Conservation (phyloP, 2,329 filamentous ascomycete genomes). For the Aspergillus texensis region DNA sequence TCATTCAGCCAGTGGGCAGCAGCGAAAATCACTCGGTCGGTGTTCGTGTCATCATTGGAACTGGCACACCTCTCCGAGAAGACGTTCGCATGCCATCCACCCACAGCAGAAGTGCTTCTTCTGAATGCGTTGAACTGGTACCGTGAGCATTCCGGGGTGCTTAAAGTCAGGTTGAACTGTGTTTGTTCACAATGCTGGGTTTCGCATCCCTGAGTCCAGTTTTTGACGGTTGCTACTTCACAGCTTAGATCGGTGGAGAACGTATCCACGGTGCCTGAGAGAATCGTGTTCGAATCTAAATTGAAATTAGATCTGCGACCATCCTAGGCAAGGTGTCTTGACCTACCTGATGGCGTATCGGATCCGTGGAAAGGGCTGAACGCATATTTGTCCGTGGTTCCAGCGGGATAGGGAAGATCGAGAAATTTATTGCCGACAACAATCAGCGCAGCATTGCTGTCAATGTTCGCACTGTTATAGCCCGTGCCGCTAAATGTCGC, state of each 20-base stretch:
- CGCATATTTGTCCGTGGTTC: slow-evolving; percentile 15
- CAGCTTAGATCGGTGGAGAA: slow-evolving; percentile 10
- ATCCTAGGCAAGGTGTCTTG: too few relatives aligned
- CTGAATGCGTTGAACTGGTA: not conserved
- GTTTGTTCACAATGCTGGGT: not conserved
- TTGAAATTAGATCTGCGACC: not conserved
- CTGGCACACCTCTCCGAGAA: slow-evolving; percentile 2
- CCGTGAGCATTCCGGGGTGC: not conserved
- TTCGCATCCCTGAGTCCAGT: slow-evolving; percentile 9
- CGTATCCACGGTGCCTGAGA: slow-evolving; percentile 6
- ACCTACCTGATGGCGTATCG: not conserved
- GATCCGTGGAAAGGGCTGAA: slow-evolving; percentile 10
- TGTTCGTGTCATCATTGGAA: not conserved
- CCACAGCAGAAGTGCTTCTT: not conserved
- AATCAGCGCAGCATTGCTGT: slow-evolving; percentile 2
- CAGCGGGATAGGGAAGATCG: slow-evolving; percentile 1
- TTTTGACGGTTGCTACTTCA: slow-evolving; percentile 8
- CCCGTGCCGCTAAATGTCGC: slow-evolving; percentile 2
- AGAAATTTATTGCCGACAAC: slow-evolving; percentile 5
- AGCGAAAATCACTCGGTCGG: slow-evolving; percentile 2
- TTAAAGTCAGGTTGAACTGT: slow-evolving; percentile 5
- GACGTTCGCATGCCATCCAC: slow-evolving; percentile 4
- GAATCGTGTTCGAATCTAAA: slow-evolving; percentile 1
- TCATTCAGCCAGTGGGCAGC: slow-evolving; percentile 11
- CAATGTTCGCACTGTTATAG: not conserved